A percentile compares a stretch with the other conserved stretches of the same genome.
phyloP scores from a whole-genome alignment of 2,329 filamentous ascomycete genomes.

The Emmonsiellopsis sp. region DNA sequence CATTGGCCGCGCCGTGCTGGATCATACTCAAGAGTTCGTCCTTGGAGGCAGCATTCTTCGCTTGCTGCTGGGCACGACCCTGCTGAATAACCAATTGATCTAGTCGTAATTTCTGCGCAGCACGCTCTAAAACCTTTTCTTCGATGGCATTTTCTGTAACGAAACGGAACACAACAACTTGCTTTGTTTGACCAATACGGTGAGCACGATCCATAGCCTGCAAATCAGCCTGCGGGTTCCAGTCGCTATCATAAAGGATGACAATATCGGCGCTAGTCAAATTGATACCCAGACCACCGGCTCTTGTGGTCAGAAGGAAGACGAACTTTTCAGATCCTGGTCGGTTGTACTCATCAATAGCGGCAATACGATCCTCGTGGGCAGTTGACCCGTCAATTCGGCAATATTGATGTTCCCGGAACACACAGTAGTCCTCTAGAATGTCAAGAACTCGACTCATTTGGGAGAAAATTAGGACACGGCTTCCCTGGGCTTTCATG shows the following conservation, averaged over 20 bases:
- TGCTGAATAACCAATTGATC: constrained; percentile 98
- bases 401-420: constrained; percentile 90
- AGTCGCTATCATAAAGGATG: constrained; percentile 93
- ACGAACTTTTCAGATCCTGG: constrained; percentile 92
- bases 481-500: constrained; percentile 75
- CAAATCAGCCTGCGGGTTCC: constrained; percentile 96
- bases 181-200: constrained; percentile 96
- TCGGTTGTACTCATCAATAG: constrained; percentile 98
- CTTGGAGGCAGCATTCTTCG: constrained; percentile 87
- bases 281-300: constrained; percentile 94
- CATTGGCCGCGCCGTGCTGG: constrained; percentile 92
- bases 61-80: constrained; percentile 81
- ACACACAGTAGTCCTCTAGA: constrained; percentile 95
- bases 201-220: constrained; percentile 99
- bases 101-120: constrained; percentile 89
- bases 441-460: constrained; percentile 98
- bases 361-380: constrained; percentile 93
- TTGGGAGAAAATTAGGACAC: constrained; percentile 97
- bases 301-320: constrained; percentile 89
- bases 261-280: constrained; percentile 92
- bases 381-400: constrained; percentile 95
- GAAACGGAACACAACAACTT: constrained; percentile 92
- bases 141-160: constrained; percentile 98
- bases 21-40: constrained; percentile 97
- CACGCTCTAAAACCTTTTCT: constrained; percentile 93